A percentile compares a stretch with the other conserved stretches of the same genome.
Evolutionary conservation across 2,329 filamentous ascomycete genomes (phyloP).

Genomic region (Fusarium aywerte): DNA sequence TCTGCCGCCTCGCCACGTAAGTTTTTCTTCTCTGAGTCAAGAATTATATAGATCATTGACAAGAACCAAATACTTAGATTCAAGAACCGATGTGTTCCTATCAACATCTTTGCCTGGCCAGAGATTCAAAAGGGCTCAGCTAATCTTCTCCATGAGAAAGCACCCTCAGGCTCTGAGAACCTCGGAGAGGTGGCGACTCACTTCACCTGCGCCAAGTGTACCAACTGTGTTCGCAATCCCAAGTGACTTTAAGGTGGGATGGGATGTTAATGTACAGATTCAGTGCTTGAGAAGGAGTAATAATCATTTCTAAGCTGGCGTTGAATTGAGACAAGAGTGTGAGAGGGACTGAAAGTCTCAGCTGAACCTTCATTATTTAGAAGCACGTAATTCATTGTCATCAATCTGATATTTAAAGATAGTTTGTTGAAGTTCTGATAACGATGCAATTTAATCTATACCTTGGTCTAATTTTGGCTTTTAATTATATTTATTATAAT

Average conservation of each 20-base stretch:
- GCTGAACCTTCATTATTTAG: background rate
- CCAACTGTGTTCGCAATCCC: constrained; percentile 34
- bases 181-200: constrained; percentile 41
- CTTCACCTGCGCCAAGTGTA: constrained; percentile 43
- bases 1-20: constrained; percentile 43
- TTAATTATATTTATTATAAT: rapidly evolving
- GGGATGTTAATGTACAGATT: background rate
- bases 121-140: constrained; percentile 40
- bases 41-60: constrained; percentile 6
- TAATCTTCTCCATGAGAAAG: constrained; percentile 34
- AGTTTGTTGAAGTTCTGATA: background rate
- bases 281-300: background rate
- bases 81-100: constrained; percentile 24
- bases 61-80: constrained; percentile 9
- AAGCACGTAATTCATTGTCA: constrained; percentile 12
- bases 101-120: constrained; percentile 43
- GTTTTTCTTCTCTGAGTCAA: background rate
- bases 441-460: background rate
- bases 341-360: background rate
- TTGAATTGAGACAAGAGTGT: background rate
- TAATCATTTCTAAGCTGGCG: background rate
- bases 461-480: rapidly evolving
- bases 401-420: background rate
- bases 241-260: background rate
- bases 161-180: constrained; percentile 17